Evolutionary conservation across 2,329 filamentous ascomycete genomes (phyloP), one percentile per base, ranked within the genome.

Genomic region (Colletotrichum tamarilloi): DNA sequence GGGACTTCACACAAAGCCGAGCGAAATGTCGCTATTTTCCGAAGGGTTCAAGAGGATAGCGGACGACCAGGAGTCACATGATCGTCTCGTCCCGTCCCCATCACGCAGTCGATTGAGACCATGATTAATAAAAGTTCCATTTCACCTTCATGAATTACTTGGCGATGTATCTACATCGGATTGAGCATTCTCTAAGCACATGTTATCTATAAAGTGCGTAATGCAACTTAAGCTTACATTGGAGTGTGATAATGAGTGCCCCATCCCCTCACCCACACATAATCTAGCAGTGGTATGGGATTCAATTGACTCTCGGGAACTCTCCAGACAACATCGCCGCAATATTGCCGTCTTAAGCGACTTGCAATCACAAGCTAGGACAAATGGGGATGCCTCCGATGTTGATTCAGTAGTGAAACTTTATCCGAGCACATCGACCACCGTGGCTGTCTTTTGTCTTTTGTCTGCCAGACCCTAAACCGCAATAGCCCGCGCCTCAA

Each of bases 41-140:
- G 70, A 73, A 8, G 42, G 67, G 22, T 38, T 52, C 11, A 73
- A 30, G 5, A 69, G 19, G 38, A 49, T 65, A 5, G 19, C 42
- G 16, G 66, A 64, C 1, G 66, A 70, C 4, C 67, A 66, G n/a
- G 55, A 60, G 56, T 73, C 70, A 0, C 55, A 65, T 60, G 55
- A 73, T 3, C 55, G 38, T 22, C 60, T 70, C 19, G 67, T 73
- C 1, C 19, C 46, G 9, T 24, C 60, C 4, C 60, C 46, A 5
- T 63, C 46, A 14, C 60, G 46, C 38, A 30, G 56, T 35, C 12
- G 9, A 26, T 52, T 42, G 14, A 32, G 32, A 28, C 7, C n/a
- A 38, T 49, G 22, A 62, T 28, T 28, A 62, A 26, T 26, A 26
- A 16, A 49, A 6, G 9, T 9, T 14, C 7, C 19, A 0, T 30